Percentiles rank a stretch among this genome's conserved stretches.
phyloP scores from a whole-genome alignment of 768 basidiomycete genomes.

The Cubamyces sp. region DNA sequence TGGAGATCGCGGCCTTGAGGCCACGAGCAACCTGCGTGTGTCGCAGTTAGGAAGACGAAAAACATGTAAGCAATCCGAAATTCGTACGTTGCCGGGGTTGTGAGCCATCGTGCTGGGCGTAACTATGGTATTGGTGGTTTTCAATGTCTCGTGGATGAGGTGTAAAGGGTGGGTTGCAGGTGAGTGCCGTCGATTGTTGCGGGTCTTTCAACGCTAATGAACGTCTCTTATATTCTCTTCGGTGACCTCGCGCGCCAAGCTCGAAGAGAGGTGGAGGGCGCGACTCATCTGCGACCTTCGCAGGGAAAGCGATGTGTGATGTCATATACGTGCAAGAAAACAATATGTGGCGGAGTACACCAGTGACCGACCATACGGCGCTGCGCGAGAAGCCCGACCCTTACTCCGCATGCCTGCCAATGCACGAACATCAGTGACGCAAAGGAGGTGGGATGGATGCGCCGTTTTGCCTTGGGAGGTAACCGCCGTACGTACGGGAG shows the following conservation, averaged over 20 bases:
- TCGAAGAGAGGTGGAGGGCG: too few relatives aligned
- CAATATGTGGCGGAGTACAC: too few relatives aligned
- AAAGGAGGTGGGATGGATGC: neutral
- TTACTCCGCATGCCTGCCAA: neutral
- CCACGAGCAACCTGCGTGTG: conserved; percentile 24
- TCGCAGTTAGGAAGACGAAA: neutral
- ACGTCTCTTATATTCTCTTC: too few relatives aligned
- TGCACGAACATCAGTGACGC: neutral
- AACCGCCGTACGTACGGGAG: too few relatives aligned
- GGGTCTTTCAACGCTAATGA: too few relatives aligned
- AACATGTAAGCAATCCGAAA: neutral
- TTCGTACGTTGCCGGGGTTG: conserved; percentile 23
- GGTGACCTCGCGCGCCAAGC: too few relatives aligned
- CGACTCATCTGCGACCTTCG: neutral
- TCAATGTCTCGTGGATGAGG: too few relatives aligned
- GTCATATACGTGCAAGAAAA: neutral
- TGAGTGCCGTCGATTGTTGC: too few relatives aligned
- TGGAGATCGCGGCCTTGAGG: conserved; percentile 11
- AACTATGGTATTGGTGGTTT: too few relatives aligned
- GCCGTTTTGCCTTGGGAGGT: too few relatives aligned
- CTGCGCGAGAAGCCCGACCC: neutral
- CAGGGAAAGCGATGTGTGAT: neutral
- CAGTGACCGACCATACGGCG: neutral
- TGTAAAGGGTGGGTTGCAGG: too few relatives aligned
- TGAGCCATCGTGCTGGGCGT: conserved; percentile 14